Base-by-base conservation (phyloP, 1,139 yeast genomes). In the Debaryomyces robertsiae region DNA sequence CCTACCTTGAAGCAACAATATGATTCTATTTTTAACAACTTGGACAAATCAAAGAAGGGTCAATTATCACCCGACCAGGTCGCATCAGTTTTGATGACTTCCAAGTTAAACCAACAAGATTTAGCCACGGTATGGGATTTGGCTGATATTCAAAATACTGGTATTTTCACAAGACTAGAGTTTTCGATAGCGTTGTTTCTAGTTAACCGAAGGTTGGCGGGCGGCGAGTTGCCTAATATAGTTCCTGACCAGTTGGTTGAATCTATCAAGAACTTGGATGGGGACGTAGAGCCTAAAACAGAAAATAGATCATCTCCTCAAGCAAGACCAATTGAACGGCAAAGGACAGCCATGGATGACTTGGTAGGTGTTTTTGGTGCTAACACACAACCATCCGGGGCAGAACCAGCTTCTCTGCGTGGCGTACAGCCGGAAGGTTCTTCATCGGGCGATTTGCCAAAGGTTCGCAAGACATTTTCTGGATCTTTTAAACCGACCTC, bases 101-200 rank as follows among this genome's bases (percentile, higher is more conserved):
- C 98, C 2, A 87, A 88, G 48, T 76, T 94, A 45, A 75, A 82
- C 34, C 96, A 91, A 56, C 94, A 88, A 43, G 83, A 81, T 28
- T 74, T 94, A 50, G 98, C 98, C 1, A 71, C 81, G 23, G 82
- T 94, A 32, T 94, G 99, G 99, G 98, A 93, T 61, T 73, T 93
- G 55, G 82, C 98, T 5, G 98, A 94, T 61, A 77, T 90, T 46
- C 87, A 88, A 53, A 89, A 90, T 61, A 81, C 90, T 33, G 98
- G 97, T 27, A 77, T 77, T 38, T 88, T 94, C 56, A 76, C 88
- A 30, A 82, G 78, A 55, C 70, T 79, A 47, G 98, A 93, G 61
- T 93, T 94, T 63, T 82, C 95, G 2, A 85, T 93, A 57, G 98
- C 98, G 10, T 85, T 93, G 85, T 93, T 84, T 58, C 76, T 93